Evolutionary conservation across 208 protist genomes (phyloP), one percentile per base, ranked within the genome.

Genomic region (Acanthamoeba lenticulata): DNA sequence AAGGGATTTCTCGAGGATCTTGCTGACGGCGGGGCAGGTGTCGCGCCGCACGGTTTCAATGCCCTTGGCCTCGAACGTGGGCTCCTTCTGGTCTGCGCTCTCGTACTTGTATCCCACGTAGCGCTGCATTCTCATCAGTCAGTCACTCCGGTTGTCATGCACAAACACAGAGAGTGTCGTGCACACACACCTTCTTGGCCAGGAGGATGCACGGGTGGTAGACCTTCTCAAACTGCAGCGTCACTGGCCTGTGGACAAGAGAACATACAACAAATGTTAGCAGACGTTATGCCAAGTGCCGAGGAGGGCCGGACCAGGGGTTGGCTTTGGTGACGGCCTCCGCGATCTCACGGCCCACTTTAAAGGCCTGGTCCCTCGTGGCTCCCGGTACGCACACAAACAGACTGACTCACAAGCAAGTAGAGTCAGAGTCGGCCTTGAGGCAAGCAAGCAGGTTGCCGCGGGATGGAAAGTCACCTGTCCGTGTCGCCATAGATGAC

Each of bases 401-500:
- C 42, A 94, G 38, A n/a, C 91, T 88, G n/a, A n/a, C n/a, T n/a
- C n/a, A n/a, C n/a, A n/a, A 65, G 19, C 57, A 65, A n/a, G n/a
- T n/a, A n/a, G n/a, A n/a, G n/a, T n/a, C n/a, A n/a, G n/a, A n/a
- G n/a, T n/a, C n/a, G n/a, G n/a, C n/a, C n/a, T n/a, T n/a, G n/a
- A n/a, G n/a, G n/a, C n/a, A n/a, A n/a, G n/a, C n/a, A n/a, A n/a
- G n/a, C n/a, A 15, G 67, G 13, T 40, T 40, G 34, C 9, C 5
- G 13, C 19, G 44, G 36, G 4, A 11, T 40, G 9, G 96, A 65
- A 89, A 97, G 96, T 15, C 97, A 44, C 47, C 94, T 97, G 93
- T 99, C 98, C 7, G 98, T 99, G 69, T 98, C 98, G 27, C 98
- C 98, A 95, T 99, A 99, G 7, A 98, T 95, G 11, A 99, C 97